Conservation (phyloP, 2,329 filamentous ascomycete genomes). For the Emergomyces africanus region DNA sequence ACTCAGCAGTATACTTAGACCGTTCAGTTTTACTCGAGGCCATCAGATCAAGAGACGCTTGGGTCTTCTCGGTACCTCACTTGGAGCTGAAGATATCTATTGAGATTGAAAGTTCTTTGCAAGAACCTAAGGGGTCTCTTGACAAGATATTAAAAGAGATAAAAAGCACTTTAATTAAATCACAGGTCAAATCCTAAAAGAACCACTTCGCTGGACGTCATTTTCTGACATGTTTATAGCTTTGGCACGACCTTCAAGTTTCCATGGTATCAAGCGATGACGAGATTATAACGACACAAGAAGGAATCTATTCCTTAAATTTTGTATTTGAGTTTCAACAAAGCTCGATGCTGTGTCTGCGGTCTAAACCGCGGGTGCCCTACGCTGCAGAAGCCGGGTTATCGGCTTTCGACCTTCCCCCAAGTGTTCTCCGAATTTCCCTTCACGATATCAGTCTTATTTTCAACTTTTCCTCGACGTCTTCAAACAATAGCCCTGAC, state of each 20-base stretch:
- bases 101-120: conserved; percentile 2
- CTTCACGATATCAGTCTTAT: conserved; percentile 6
- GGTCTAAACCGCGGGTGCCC: background rate
- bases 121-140: conserved; percentile 5
- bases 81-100: conserved; percentile 18
- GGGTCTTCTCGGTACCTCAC: conserved; percentile 19
- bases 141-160: conserved; percentile 11
- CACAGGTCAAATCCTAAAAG: conserved; percentile 11
- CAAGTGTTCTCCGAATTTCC: conserved; percentile 1
- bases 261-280: background rate
- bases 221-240: background rate
- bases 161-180: background rate
- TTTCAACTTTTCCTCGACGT: conserved; percentile 3
- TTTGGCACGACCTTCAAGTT: background rate
- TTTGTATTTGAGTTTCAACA: conserved; percentile 6
- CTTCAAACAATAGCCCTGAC: background rate
- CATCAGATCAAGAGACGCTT: conserved; percentile 11
- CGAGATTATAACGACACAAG: background rate
- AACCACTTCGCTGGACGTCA: conserved; percentile 8
- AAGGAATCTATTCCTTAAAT: background rate
- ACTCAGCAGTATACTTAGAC: background rate
- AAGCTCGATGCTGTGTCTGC: background rate
- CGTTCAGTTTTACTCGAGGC: conserved; percentile 3
- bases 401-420: conserved; percentile 6
- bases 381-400: background rate